Evolutionary conservation across 2,329 filamentous ascomycete species (phyloP).

Genomic region (Trichoderma koningiopsis): DNA sequence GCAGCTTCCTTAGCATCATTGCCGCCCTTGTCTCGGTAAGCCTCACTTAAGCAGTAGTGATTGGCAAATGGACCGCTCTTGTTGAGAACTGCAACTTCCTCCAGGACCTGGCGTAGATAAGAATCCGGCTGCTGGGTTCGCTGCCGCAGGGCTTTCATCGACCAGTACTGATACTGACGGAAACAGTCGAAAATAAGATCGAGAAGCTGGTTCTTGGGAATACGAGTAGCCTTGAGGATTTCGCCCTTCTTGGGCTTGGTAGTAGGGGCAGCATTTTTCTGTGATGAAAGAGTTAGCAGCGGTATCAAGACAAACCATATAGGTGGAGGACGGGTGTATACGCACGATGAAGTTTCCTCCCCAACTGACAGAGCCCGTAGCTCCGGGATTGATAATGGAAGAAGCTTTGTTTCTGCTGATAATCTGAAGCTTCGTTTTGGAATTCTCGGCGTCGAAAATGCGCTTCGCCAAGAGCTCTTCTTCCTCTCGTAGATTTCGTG

Average conservation of each 20-base stretch:
- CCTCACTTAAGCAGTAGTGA: constrained; percentile 78
- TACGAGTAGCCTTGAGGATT: constrained; percentile 81
- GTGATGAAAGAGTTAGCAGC: constrained; percentile 7
- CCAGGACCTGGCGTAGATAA: constrained; percentile 84
- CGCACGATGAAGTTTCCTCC: constrained; percentile 60
- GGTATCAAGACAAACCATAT: not conserved
- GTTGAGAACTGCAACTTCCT: constrained; percentile 79
- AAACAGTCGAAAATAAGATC: constrained; percentile 85
- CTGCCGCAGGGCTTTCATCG: constrained; percentile 81
- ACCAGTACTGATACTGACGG: constrained; percentile 86
- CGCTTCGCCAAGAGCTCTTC: constrained; percentile 62
- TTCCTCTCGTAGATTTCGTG: constrained; percentile 71
- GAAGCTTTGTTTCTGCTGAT: constrained; percentile 54
- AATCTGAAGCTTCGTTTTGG: constrained; percentile 53
- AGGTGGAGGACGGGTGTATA: constrained; percentile 24
- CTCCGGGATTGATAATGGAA: constrained; percentile 59
- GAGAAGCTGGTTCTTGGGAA: constrained; percentile 83
- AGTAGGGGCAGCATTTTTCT: constrained; percentile 57
- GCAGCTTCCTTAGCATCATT: constrained; percentile 54
- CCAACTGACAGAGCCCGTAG: constrained; percentile 42
- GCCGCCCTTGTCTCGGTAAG: constrained; percentile 44
- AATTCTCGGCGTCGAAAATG: constrained; percentile 54
- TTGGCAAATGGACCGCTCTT: constrained; percentile 83
- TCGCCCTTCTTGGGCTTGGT: constrained; percentile 65
- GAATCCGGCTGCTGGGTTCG: constrained; percentile 83